These are phyloP conservation scores for Panellus pusillus DNA, from an alignment of 768 basidiomycete species.

Conservation along the genomic window DNA sequence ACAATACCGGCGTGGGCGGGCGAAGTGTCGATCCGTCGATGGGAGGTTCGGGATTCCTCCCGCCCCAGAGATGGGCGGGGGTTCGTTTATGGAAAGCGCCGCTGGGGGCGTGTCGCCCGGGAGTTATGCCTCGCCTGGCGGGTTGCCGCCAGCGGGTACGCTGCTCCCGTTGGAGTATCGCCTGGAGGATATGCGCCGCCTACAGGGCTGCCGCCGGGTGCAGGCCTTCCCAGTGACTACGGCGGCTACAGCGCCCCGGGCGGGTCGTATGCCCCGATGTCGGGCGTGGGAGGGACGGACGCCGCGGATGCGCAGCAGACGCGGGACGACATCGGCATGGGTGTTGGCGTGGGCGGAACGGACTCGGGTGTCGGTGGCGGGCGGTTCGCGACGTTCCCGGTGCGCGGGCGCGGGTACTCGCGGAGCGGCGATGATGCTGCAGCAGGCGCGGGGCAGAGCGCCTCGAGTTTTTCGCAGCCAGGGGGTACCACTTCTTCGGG, in stretches of 20 bases:
- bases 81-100: slow-evolving; percentile 8
- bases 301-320: neutral
- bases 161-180: neutral
- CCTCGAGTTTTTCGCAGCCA: neutral
- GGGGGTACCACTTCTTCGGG: neutral
- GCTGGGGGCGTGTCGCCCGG: neutral
- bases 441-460: neutral
- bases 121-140: neutral
- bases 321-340: slow-evolving; percentile 45
- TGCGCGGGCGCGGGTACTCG: slow-evolving; percentile 22
- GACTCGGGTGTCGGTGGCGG: slow-evolving; percentile 34
- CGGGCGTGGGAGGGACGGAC: neutral
- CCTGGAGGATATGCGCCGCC: neutral
- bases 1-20: slow-evolving; percentile 8
- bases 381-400: slow-evolving; percentile 70
- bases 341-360: slow-evolving; percentile 24
- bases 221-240: neutral
- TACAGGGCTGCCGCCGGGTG: neutral
- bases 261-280: neutral
- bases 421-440: neutral
- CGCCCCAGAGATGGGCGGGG: slow-evolving; percentile 13
- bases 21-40: neutral
- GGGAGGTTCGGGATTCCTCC: slow-evolving; percentile 10
- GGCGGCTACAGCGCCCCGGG: neutral
- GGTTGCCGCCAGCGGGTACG: neutral